Conservation (phyloP, 345 rosid species). For the Geranium brycei region DNA sequence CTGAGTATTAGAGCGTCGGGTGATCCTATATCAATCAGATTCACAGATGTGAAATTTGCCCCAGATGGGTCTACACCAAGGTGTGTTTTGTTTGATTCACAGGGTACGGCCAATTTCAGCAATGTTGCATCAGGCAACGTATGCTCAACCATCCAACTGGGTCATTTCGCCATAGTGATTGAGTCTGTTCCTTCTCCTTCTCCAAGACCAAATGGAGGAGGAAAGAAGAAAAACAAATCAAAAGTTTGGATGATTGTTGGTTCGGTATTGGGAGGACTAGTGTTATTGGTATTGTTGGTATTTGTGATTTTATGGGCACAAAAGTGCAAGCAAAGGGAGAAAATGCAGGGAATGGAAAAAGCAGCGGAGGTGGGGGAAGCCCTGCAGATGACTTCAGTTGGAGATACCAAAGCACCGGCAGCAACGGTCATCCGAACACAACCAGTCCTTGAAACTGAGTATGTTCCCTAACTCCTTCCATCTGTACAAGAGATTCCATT, state of each 20-base stretch:
- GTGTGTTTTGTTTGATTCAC: conserved; percentile 61
- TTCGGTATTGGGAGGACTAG: conserved; percentile 63
- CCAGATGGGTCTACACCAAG: conserved; percentile 46
- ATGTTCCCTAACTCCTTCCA: conserved; percentile 34
- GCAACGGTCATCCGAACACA: conserved; percentile 77
- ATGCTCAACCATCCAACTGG: conserved; percentile 49
- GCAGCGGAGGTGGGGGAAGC: conserved; percentile 91
- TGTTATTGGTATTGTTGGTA: conserved; percentile 33
- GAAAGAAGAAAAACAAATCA: conserved; percentile 19
- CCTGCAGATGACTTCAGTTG: conserved; percentile 60
- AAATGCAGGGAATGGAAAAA: conserved; percentile 75
- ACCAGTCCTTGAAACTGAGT: conserved; percentile 77
- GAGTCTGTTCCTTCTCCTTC: conserved; percentile 49
- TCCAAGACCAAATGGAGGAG: conserved; percentile 12
- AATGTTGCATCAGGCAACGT: conserved; percentile 34
- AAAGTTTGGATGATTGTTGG: conserved; percentile 63
- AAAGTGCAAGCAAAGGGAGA: conserved; percentile 47
- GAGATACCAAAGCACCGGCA: conserved; percentile 75
- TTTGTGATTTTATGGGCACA: conserved; percentile 40
- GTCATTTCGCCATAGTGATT: conserved; percentile 75
- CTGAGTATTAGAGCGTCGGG: conserved; percentile 33
- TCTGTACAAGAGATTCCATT: conserved; percentile 25
- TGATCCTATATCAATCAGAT: conserved; percentile 44
- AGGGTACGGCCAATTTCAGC: conserved; percentile 46
- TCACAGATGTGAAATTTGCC: conserved; percentile 35